Base-by-base conservation (phyloP, 2,329 filamentous ascomycete genomes). In the Alternaria sp. region DNA sequence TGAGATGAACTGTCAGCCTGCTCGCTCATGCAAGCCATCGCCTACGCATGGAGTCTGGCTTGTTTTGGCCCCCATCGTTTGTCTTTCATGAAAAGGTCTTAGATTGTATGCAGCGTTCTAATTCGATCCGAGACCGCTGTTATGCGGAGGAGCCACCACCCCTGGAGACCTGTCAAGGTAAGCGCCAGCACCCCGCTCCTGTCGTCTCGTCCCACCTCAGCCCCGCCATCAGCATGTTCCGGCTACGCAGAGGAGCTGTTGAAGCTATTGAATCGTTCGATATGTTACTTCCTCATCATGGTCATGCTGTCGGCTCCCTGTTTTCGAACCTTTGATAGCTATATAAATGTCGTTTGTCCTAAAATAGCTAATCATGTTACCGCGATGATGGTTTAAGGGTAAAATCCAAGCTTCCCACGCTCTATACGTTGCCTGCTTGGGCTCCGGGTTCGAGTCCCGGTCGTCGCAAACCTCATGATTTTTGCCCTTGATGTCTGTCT, bases 401-500 rank as follows among this genome's bases (percentile, higher is more conserved):
- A 72, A 68, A 74, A 74, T 73, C 68, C 57, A 66, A 67, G 71
- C 70, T 73, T 74, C 70, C 71, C 70, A 74, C 67, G 51, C 56
- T 20, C 44, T 25, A 49, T 45, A 60, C 49, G 34, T 46, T 43
- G 59, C 36, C 48, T 70, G 69, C 70, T 67, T 67, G 50, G 68
- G 71, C 67, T 60, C 58, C 67, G 70, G 53, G 71, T 73, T 72
- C 70, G 69, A 72, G 49, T 72, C 69, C 55, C 68, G 67, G 57
- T 65, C 60, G 62, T 57, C 63, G 68, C 70, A 72, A 9, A 11
- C n/a, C 16, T 38, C 34, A 14, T 12, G 51, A 28, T 36, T 49
- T 55, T 60, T 46, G 25, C 16, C 28, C 34, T 5, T 10, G 53
- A 20, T 16, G 45, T n/a, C n/a, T n/a, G n/a, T n/a, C n/a, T 46